Evolutionary conservation across 2,329 filamentous ascomycete genomes (phyloP).

Genomic region (Colletotrichum sp.): DNA sequence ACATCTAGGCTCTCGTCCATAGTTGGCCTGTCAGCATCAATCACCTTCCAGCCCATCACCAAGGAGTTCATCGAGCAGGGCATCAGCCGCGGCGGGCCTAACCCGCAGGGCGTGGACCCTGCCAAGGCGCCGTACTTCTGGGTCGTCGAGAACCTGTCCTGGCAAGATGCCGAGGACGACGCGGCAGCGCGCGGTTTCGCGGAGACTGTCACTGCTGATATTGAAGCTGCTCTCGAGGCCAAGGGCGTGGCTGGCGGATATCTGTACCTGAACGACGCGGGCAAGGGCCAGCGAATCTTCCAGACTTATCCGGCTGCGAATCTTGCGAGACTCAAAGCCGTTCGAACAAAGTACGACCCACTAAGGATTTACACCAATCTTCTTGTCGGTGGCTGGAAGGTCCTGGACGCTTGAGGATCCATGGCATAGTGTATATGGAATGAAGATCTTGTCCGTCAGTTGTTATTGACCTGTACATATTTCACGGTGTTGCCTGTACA

Average conservation of each 20-base stretch:
- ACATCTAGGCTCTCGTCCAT: not conserved
- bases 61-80: slow-evolving; percentile 16
- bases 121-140: slow-evolving; percentile 21
- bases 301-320: slow-evolving; percentile 18
- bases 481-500: not conserved
- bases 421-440: not conserved
- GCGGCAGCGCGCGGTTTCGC: not conserved
- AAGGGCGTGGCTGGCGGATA: slow-evolving; percentile 11
- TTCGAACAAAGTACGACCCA: slow-evolving; percentile 21
- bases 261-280: slow-evolving; percentile 50
- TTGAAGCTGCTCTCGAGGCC: not conserved
- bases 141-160: slow-evolving; percentile 21
- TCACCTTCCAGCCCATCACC: slow-evolving; percentile 23
- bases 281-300: slow-evolving; percentile 37
- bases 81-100: slow-evolving; percentile 2
- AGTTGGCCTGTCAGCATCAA: slow-evolving; percentile 10
- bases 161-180: slow-evolving; percentile 13
- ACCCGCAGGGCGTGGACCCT: slow-evolving; percentile 21
- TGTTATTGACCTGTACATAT: not conserved
- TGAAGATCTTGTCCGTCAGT: not conserved
- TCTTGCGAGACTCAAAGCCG: slow-evolving; percentile 1
- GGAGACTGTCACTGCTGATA: not conserved
- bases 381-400: slow-evolving; percentile 16
- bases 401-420: not conserved
- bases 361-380: slow-evolving; percentile 6